phyloP scores from a whole-genome alignment of 495 filamentous ascomycete species.

The Sporormia fimetaria region DNA sequence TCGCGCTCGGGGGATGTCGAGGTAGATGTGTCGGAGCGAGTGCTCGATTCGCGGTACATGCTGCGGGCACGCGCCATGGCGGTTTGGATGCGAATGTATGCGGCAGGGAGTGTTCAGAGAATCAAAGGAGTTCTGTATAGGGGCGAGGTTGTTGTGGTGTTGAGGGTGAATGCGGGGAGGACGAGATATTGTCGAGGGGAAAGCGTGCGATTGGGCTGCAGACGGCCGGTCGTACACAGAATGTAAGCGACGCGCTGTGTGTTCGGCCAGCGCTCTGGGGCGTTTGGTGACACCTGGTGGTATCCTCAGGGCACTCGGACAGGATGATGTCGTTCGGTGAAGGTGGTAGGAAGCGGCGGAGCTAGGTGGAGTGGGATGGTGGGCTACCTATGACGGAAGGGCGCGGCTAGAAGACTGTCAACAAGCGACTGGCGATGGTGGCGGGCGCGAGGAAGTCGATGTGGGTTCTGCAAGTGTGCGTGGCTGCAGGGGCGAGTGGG shows the following conservation, averaged over 20 bases:
- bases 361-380: background rate
- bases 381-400: background rate
- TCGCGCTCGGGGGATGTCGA: constrained; percentile 59
- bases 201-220: no score
- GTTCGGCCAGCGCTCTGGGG: no score
- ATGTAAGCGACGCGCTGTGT: constrained; percentile 2
- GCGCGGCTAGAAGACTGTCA: background rate
- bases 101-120: constrained; percentile 28
- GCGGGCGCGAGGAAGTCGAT: no score
- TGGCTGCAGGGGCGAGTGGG: no score
- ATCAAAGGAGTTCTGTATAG: constrained; percentile 25
- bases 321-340: no score
- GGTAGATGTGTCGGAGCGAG: no score
- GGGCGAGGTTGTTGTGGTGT: constrained; percentile 19
- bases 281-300: no score
- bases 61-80: constrained; percentile 48
- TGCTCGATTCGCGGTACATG: no score
- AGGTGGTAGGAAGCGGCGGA: background rate
- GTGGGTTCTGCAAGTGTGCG: no score
- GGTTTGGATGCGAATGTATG: constrained; percentile 71
- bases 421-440: background rate
- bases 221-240: background rate
- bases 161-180: background rate
- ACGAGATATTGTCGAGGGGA: no score
- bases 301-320: no score